Evolutionary conservation across 2,329 filamentous ascomycete species (phyloP).

Genomic region (Tolypocladium cylindrosporum): DNA sequence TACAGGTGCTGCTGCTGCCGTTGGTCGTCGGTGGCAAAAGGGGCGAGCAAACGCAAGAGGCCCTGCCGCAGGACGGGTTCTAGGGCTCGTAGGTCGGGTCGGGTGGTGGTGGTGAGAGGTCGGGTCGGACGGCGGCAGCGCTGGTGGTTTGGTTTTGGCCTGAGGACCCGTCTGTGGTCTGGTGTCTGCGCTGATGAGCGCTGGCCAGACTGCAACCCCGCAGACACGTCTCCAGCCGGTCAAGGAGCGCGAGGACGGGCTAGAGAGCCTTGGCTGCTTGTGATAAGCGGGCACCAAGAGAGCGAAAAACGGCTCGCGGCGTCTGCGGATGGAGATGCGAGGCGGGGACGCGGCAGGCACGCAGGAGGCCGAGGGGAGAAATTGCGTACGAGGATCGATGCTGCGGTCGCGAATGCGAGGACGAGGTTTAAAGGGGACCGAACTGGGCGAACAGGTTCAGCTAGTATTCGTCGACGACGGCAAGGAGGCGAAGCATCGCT

Average conservation of each 20-base stretch:
- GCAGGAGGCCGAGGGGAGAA: neutral
- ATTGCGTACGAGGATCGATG: neutral
- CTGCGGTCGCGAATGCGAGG: neutral
- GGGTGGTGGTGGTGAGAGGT: neutral
- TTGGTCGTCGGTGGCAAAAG: neutral
- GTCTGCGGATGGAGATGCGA: neutral
- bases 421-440: neutral
- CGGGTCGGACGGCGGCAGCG: neutral
- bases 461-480: conserved; percentile 1
- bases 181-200: neutral
- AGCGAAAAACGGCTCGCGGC: conserved; percentile 7
- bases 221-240: conserved; percentile 6
- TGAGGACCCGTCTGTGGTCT: neutral
- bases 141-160: neutral
- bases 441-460: neutral
- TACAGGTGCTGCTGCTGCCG: neutral
- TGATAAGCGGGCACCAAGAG: neutral
- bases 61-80: neutral
- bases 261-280: neutral
- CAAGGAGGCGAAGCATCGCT: conserved; percentile 7
- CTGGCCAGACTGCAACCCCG: conserved; percentile 11
- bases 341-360: neutral
- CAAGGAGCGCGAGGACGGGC: neutral
- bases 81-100: neutral
- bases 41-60: neutral